phyloP scores from a whole-genome alignment of 257 asterid species.

The Sherardia arvensis region DNA sequence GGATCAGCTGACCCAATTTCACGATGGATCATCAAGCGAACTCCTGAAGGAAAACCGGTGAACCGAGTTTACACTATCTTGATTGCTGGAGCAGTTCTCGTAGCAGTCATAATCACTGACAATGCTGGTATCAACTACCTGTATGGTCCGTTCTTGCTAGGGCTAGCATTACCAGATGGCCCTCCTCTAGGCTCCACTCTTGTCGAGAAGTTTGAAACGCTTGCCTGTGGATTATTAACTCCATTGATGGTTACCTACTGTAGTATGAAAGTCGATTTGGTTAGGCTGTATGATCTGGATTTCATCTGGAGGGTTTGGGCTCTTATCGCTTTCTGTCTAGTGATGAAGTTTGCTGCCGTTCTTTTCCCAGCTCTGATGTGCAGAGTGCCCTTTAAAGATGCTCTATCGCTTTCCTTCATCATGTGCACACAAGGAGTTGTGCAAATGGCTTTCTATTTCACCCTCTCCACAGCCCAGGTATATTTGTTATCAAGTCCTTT shows the following conservation, averaged over 20 bases:
- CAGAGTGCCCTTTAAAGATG: conserved; percentile 64
- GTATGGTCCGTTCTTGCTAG: conserved; percentile 76
- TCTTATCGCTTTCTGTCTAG: conserved; percentile 14
- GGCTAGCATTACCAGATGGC: conserved; percentile 75
- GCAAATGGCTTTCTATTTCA: conserved; percentile 60
- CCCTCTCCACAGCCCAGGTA: conserved; percentile 22
- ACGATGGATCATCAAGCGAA: conserved; percentile 43
- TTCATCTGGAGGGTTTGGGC: conserved; percentile 31
- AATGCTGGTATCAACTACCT: conserved; percentile 57
- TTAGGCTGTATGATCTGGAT: conserved; percentile 39
- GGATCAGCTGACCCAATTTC: conserved; percentile 44
- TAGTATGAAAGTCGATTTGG: conserved; percentile 57
- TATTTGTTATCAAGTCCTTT: not conserved
- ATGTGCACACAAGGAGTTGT: conserved; percentile 74
- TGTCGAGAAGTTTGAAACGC: conserved; percentile 60
- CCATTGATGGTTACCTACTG: conserved; percentile 70
- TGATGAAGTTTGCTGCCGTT: conserved; percentile 30
- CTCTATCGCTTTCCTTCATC: conserved; percentile 60
- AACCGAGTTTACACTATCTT: conserved; percentile 35
- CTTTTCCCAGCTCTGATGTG: conserved; percentile 49
- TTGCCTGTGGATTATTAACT: conserved; percentile 52
- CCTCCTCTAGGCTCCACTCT: conserved; percentile 85
- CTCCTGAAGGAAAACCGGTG: conserved; percentile 77
- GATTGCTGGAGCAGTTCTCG: conserved; percentile 35
- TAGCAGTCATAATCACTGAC: conserved; percentile 46